Base-by-base conservation (phyloP, 768 basidiomycete genomes). In the Calocybe gangraenosa region DNA sequence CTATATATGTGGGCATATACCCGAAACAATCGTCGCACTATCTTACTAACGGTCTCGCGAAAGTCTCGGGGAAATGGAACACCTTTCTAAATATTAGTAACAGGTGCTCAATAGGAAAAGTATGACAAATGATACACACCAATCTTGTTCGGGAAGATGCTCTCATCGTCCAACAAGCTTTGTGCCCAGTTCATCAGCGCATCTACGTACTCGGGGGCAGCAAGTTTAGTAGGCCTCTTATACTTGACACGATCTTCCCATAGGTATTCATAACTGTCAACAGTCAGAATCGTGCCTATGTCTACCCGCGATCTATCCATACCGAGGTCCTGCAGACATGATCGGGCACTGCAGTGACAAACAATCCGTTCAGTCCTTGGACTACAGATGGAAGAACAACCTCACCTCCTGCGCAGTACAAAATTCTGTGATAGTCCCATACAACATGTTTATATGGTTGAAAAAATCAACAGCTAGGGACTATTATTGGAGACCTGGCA, bases 101-200 rank as follows among this genome's bases (percentile, higher is more conserved):
- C 15, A 14, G 33, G 14, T 42, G 33, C 17, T 19, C 37, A 36
- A 18, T 17, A 3, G 11, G 14, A 31, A 50, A 17, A 10, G 30
- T 35, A 7, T 15, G 8, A 31, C 44, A 37, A 1, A 2, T 25
- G 15, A 3, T 8, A 49, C 66, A 43, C 51, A 88, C 95, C 96
- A 56, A 97, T 95, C 70, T 87, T 90, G 63, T 92, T 92, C 2
- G 96, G 96, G 63, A 99, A 99, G 42, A 92, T 68, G 13, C 73
- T 74, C 58, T 94, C 93, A 62, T 98, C 93, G 62, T 99, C 96
- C 20, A 99, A 72, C 43, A 95, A 72, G 42, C 75, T 76, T 63
- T 99, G 96, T 4, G 91, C 85, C 96, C 96, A 99, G 63, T 93
- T 96, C 96, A 99, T 99, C 44, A 99, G 73, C 8, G 90, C 88